These are phyloP conservation scores for Lachancea cidri DNA, from an alignment of 805 yeast species.

Conservation along the genomic window DNA sequence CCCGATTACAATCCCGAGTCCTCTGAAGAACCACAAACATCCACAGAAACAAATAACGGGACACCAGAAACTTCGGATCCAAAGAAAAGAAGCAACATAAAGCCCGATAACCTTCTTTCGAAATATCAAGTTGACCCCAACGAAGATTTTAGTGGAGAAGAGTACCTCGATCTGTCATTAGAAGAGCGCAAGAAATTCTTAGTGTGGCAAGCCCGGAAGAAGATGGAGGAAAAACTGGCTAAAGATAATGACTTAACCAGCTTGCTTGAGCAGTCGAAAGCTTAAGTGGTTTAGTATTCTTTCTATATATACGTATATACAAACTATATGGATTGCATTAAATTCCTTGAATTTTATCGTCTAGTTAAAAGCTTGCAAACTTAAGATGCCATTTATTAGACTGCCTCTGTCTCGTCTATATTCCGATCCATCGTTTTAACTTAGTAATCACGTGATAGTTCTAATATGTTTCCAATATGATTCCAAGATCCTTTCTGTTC, in stretches of 20 bases:
- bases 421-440: no score
- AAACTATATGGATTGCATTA: no score
- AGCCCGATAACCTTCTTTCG: constrained; percentile 27
- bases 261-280: constrained; percentile 5
- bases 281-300: no score
- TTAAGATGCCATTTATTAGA: no score
- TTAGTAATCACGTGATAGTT: no score
- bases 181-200: constrained; percentile 35
- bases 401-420: no score
- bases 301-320: no score
- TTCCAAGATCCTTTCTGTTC: not conserved
- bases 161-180: constrained; percentile 18
- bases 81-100: constrained; percentile 28
- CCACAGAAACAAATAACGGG: constrained; percentile 1
- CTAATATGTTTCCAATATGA: not conserved
- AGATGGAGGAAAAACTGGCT: constrained; percentile 38
- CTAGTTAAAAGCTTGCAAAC: no score
- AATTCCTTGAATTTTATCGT: no score
- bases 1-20: constrained; percentile 33
- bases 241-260: constrained; percentile 12
- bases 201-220: constrained; percentile 56
- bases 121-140: constrained; percentile 24
- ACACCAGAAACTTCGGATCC: constrained; percentile 18
- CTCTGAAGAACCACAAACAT: constrained; percentile 6
- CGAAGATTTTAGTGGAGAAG: constrained; percentile 16